A percentile compares a stretch with the other conserved stretches of the same genome.
Conservation (phyloP, 345 rosid genomes). For the Sisymbrium altissimum region DNA sequence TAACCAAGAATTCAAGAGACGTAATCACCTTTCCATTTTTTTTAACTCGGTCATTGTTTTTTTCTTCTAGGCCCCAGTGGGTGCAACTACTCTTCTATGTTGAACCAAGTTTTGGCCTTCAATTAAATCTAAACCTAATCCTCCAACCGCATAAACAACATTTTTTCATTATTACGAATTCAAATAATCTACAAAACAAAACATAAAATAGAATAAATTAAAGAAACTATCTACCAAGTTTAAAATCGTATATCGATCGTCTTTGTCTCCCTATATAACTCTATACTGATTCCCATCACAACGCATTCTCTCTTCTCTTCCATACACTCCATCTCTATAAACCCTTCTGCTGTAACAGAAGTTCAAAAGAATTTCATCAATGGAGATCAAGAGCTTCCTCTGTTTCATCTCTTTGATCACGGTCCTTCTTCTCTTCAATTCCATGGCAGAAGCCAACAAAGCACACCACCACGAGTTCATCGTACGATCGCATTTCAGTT, state of each 20-base stretch:
- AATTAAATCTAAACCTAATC: constrained; percentile 38
- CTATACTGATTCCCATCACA: constrained; percentile 10
- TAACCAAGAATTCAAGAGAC: constrained; percentile 32
- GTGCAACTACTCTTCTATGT: constrained; percentile 38
- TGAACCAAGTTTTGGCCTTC: constrained; percentile 34
- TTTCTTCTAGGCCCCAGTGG: constrained; percentile 31
- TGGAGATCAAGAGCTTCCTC: constrained; percentile 31
- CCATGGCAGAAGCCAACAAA: constrained; percentile 43
- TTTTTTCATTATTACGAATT: neutral
- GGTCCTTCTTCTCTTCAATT: constrained; percentile 38
- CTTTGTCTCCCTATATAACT: constrained; percentile 28
- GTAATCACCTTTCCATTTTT: constrained; percentile 28
- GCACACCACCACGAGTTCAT: constrained; percentile 67
- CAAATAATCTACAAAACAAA: neutral
- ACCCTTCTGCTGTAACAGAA: neutral
- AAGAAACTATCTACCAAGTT: constrained; percentile 15
- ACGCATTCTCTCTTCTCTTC: constrained; percentile 6
- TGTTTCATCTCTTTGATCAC: constrained; percentile 26
- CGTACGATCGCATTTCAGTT: constrained; percentile 40
- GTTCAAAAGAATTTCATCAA: neutral
- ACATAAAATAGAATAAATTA: neutral
- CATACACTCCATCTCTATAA: constrained; percentile 12
- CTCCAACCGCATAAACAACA: constrained; percentile 28
- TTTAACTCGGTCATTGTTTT: neutral
- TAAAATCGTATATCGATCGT: neutral